Percentiles rank a stretch among this genome's conserved stretches.
These are phyloP conservation scores for Dendrothele bispora DNA, from an alignment of 768 basidiomycete genomes.

Conservation along the genomic window DNA sequence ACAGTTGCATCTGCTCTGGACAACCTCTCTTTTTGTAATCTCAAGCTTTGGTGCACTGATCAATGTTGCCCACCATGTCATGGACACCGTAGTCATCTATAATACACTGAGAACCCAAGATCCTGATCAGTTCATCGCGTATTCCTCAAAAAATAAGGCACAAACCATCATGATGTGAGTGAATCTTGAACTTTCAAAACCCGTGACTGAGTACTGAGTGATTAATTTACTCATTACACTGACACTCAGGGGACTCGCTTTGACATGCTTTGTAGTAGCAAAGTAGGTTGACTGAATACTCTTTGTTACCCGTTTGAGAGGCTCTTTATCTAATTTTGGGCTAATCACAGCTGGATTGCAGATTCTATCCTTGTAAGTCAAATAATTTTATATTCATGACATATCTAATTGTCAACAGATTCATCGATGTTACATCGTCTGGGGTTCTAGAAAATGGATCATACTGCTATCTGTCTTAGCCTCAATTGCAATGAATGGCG, in stretches of 20 bases:
- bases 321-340: neutral
- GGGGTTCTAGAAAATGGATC: neutral
- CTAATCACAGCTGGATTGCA: neutral
- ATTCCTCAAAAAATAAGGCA: neutral
- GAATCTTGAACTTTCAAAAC: neutral
- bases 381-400: neutral
- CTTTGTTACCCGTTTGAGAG: too few species aligned
- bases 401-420: neutral
- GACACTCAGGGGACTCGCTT: neutral
- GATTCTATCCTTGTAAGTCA: neutral
- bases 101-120: neutral
- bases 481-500: neutral
- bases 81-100: neutral
- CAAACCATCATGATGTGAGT: neutral
- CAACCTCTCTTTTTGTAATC: neutral
- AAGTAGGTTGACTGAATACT: neutral
- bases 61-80: neutral
- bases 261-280: neutral
- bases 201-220: too few species aligned
- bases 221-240: neutral
- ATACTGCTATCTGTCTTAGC: neutral
- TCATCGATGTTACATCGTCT: neutral
- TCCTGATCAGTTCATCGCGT: neutral
- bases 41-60: neutral
- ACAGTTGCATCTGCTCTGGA: neutral